Conservation (phyloP, 2,329 filamentous ascomycete genomes). For the Ophiostoma ips region DNA sequence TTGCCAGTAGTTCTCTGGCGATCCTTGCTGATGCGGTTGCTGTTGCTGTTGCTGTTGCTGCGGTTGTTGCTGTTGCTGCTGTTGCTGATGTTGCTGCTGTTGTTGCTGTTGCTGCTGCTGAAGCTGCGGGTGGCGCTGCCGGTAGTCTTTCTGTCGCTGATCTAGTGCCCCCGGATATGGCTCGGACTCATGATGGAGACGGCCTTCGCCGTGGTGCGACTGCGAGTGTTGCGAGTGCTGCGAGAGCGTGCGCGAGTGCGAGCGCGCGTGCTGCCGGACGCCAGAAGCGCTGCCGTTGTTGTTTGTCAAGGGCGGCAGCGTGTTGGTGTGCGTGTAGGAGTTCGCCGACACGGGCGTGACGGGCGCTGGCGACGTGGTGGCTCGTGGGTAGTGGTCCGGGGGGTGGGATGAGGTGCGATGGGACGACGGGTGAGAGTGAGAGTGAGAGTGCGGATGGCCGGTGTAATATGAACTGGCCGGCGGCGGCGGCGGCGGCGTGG, state of each 20-base stretch:
- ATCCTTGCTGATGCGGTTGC: not conserved
- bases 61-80: not conserved
- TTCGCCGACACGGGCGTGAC: constrained; percentile 4
- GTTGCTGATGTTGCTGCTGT: not conserved
- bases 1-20: too few relatives aligned
- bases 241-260: not conserved
- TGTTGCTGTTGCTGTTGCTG: not conserved
- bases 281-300: not conserved
- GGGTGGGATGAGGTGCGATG: not conserved
- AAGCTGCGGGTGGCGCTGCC: too few relatives aligned
- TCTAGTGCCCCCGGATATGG: not conserved
- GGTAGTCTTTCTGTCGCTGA: not conserved
- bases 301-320: constrained; percentile 2
- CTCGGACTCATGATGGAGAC: not conserved
- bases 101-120: not conserved
- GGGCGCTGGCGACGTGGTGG: constrained; percentile 2
- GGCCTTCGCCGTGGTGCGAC: not conserved
- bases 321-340: constrained; percentile 2
- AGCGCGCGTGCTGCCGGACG: too few relatives aligned
- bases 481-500: not conserved
- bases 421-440: not conserved
- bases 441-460: constrained; percentile 9
- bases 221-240: not conserved
- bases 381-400: not conserved
- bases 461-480: constrained; percentile 16